phyloP scores from a whole-genome alignment of 2,329 filamentous ascomycete species.

The Curvularia verruculosa region DNA sequence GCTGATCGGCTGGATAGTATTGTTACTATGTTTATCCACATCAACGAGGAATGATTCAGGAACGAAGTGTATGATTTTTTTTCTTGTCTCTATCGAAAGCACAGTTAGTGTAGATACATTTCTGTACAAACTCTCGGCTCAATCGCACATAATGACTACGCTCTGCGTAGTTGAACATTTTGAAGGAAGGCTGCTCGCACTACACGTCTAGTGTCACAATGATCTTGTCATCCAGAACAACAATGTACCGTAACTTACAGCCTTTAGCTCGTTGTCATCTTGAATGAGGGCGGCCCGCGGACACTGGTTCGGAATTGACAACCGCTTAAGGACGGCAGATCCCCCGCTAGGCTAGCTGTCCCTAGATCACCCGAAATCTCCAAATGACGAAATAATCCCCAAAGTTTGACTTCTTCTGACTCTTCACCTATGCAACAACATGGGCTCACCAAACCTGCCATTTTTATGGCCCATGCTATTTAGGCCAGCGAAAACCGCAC shows the following conservation, averaged over 20 bases:
- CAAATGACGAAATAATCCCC: slow-evolving; percentile 11
- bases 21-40: background rate
- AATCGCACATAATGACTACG: background rate
- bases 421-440: slow-evolving; percentile 25
- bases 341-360: slow-evolving; percentile 18
- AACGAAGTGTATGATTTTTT: background rate
- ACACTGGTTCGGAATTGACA: slow-evolving; percentile 11
- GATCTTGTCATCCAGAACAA: background rate
- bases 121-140: background rate
- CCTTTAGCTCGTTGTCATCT: background rate
- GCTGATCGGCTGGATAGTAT: background rate
- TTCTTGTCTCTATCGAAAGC: background rate
- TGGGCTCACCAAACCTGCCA: slow-evolving; percentile 54
- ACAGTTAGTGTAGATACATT: background rate
- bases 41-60: background rate
- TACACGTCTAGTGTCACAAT: background rate
- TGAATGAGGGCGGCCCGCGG: background rate
- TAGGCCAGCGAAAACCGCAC: slow-evolving; percentile 35
- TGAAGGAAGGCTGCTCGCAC: background rate
- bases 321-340: slow-evolving; percentile 21
- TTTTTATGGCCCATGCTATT: slow-evolving; percentile 57
- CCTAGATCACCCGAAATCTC: slow-evolving; percentile 18
- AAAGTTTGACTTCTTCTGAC: slow-evolving; percentile 4
- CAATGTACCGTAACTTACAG: background rate
- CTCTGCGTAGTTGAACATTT: background rate